Conservation (phyloP, 75 land plant genomes). For the Picea glauca region DNA sequence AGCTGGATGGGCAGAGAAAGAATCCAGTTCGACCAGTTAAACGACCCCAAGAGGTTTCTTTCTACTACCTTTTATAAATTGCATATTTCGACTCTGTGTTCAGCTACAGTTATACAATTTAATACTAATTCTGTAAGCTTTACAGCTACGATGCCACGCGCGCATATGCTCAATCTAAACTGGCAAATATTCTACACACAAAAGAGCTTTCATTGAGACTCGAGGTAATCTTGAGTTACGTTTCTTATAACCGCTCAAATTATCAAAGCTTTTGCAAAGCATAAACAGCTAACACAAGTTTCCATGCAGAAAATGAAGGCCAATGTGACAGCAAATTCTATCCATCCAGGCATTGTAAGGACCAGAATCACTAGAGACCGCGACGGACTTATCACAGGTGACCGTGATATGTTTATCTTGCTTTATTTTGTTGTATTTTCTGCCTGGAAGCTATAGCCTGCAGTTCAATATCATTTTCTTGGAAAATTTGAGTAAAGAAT, state of each 20-base stretch:
- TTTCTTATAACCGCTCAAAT: neutral
- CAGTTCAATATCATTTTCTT: neutral
- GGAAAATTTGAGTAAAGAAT: neutral
- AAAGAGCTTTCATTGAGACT: slow-evolving; percentile 64
- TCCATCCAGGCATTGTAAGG: slow-evolving; percentile 88
- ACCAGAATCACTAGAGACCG: slow-evolving; percentile 72
- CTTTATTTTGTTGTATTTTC: neutral
- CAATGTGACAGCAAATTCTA: slow-evolving; percentile 62
- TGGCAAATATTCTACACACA: slow-evolving; percentile 80
- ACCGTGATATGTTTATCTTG: neutral
- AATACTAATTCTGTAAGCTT: neutral
- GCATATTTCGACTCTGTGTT: too few species aligned
- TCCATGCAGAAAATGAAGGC: slow-evolving; percentile 53
- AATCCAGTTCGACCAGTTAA: slow-evolving; percentile 30
- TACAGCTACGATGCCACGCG: slow-evolving; percentile 57
- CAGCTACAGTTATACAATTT: too few species aligned
- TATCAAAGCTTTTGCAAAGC: neutral
- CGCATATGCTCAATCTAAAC: slow-evolving; percentile 81
- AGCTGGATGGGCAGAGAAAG: slow-evolving; percentile 47
- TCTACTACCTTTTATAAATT: too few species aligned
- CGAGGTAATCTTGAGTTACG: slow-evolving; percentile 31
- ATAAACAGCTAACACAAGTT: neutral
- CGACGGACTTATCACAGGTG: slow-evolving; percentile 58
- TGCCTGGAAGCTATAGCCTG: neutral
- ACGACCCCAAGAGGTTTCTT: slow-evolving; percentile 40